Base-by-base conservation (phyloP, 345 rosid species). In the Orychophragmus violaceus region DNA sequence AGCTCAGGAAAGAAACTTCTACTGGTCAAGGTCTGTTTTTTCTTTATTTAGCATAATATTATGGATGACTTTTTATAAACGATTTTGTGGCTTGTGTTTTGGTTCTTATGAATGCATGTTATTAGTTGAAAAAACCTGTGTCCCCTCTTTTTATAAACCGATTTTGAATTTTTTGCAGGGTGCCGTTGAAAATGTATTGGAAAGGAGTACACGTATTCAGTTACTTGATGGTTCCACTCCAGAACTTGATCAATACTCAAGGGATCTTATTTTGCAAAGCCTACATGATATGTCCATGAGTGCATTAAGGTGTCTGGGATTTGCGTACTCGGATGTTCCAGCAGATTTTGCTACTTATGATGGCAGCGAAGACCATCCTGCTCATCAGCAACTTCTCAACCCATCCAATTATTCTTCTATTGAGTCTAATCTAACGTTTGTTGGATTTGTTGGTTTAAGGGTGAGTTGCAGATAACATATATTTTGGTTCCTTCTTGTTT, bases 311-410 rank as follows among this genome's bases (percentile, higher is more conserved):
- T 93, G 97, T 75, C 78, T 91, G 41, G 96, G 96, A 19, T 91
- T 91, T 69, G 97, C 96, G 21, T 88, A 81, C 78, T 81, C 84
- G 70, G 86, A 80, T 24, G 83, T 77, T 61, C 66, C 77, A 53
- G 23, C 69, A 61, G 74, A 77, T 19, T 94, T 94, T 79, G 83
- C 73, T 29, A 81, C 89, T 6, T 94, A 90, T 60, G 78, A 88
- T 77, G 95, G 99, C 12, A 83, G 75, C 76, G 99, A 94, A 77
- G 96, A 85, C 50, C 97, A 90, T 53, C 96, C 90, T 64, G 96
- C 97, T 46, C 96, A 94, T 53, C 57, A 81, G 64, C 86, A 87
- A 62, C 85, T 94, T 65, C 97, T 88, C 66, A 65, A 90, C 70
- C 95, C 89, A 29, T 54, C 81, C 32, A 83, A 72, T 19, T 94